These are phyloP conservation scores for Schoenoplectus tabernaemontani DNA, from an alignment of 202 grass and related monocot species.

Conservation along the genomic window DNA sequence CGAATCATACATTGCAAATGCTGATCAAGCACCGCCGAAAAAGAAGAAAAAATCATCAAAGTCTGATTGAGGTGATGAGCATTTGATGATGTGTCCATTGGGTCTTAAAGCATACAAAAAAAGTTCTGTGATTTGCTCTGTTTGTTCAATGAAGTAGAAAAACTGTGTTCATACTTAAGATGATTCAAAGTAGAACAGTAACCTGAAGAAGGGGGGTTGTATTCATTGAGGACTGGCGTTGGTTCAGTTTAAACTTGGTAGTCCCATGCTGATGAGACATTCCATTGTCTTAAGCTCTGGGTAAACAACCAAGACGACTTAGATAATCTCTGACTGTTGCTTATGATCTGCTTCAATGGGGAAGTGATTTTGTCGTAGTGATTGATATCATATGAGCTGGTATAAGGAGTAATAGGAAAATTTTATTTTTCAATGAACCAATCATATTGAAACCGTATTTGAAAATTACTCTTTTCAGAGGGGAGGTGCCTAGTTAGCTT, in stretches of 20 bases:
- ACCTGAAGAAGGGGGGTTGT: too few relatives aligned
- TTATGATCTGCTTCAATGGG: neutral
- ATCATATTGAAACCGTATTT: neutral
- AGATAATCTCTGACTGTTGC: neutral
- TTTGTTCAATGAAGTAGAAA: neutral
- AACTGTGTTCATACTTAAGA: neutral
- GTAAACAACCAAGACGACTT: neutral
- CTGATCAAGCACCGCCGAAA: constrained; percentile 36
- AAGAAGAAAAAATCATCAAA: constrained; percentile 55
- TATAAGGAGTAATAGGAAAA: neutral
- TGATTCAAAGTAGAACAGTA: too few relatives aligned
- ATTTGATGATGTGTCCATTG: neutral
- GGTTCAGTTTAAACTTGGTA: neutral
- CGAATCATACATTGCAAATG: constrained; percentile 66
- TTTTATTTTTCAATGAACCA: neutral
- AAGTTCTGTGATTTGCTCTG: neutral
- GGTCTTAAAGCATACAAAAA: neutral
- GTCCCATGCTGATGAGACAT: too few relatives aligned
- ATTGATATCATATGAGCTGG: neutral
- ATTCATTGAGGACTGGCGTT: too few relatives aligned
- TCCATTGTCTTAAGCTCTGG: too few relatives aligned
- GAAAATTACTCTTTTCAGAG: too few relatives aligned
- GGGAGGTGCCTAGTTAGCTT: too few relatives aligned
- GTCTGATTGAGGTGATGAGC: constrained; percentile 16
- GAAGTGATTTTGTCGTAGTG: neutral